phyloP scores from a whole-genome alignment of 2,329 filamentous ascomycete genomes.

The Venturia asperata region DNA sequence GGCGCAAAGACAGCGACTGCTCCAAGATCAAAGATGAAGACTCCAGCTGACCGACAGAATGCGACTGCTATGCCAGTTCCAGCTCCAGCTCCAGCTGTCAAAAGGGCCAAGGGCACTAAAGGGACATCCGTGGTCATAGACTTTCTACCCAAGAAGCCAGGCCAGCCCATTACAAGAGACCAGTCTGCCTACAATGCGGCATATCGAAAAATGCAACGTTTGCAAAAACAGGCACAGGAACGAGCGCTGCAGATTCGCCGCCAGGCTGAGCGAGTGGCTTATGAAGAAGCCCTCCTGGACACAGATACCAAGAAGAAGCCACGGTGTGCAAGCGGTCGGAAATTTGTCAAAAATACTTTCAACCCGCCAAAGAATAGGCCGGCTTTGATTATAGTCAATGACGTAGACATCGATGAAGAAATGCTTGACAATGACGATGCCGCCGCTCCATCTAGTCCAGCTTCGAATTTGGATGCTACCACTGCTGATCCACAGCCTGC shows the following conservation, averaged over 20 bases:
- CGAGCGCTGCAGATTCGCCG: conserved; percentile 5
- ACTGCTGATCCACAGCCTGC: too few species aligned
- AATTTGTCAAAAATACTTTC: not conserved
- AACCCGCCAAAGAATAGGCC: not conserved
- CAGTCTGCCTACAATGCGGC: conserved; percentile 14
- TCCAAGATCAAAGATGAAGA: not conserved
- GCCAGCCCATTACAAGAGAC: not conserved
- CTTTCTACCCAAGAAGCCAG: not conserved
- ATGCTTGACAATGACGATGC: not conserved
- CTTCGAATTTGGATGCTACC: not conserved
- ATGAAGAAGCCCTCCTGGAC: not conserved
- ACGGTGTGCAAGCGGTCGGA: not conserved
- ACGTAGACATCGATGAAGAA: not conserved
- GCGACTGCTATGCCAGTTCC: not conserved
- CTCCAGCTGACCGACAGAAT: not conserved
- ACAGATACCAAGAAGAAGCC: not conserved
- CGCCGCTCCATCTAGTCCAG: not conserved
- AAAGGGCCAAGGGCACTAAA: not conserved
- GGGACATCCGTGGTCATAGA: not conserved
- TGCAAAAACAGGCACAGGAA: conserved; percentile 1
- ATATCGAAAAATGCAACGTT: conserved; percentile 1
- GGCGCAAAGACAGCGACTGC: not conserved
- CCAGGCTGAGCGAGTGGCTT: conserved; percentile 12
- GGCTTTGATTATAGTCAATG: not conserved
- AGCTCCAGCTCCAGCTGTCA: not conserved